Evolutionary conservation across 1,139 yeast genomes (phyloP).

Genomic region (Blastobotrys buckinghamii): DNA sequence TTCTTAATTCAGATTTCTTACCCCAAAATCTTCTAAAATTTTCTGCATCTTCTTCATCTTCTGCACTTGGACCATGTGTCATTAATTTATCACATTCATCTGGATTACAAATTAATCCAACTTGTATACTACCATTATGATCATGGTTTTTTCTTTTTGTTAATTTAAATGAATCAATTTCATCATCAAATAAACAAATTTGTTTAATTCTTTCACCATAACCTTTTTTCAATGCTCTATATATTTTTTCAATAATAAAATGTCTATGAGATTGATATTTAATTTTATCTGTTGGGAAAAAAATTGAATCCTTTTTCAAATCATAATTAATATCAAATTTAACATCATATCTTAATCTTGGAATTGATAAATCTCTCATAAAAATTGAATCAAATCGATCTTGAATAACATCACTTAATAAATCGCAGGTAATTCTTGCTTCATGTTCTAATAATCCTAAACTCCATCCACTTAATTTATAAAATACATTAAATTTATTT

Average conservation of each 20-base stretch:
- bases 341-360: constrained; percentile 61
- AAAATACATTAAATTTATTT: constrained; percentile 67
- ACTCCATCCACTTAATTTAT: constrained; percentile 73
- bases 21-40: constrained; percentile 91
- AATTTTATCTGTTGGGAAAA: constrained; percentile 66
- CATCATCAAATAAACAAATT: constrained; percentile 34
- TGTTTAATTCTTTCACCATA: constrained; percentile 58
- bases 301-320: not conserved
- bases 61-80: constrained; percentile 73
- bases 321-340: constrained; percentile 35
- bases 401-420: constrained; percentile 70
- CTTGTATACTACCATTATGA: constrained; percentile 23
- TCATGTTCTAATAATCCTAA: constrained; percentile 56
- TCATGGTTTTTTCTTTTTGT: constrained; percentile 48
- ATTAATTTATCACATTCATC: constrained; percentile 73
- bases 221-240: constrained; percentile 55
- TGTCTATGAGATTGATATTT: constrained; percentile 66
- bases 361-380: constrained; percentile 51
- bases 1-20: constrained; percentile 69
- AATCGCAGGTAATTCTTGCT: constrained; percentile 61
- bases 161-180: constrained; percentile 36
- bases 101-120: constrained; percentile 70
- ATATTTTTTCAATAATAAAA: constrained; percentile 54
- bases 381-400: constrained; percentile 89
- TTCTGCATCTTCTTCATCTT: constrained; percentile 51